Evolutionary conservation across 2,329 filamentous ascomycete species (phyloP).

Genomic region (Calycina herbarum): DNA sequence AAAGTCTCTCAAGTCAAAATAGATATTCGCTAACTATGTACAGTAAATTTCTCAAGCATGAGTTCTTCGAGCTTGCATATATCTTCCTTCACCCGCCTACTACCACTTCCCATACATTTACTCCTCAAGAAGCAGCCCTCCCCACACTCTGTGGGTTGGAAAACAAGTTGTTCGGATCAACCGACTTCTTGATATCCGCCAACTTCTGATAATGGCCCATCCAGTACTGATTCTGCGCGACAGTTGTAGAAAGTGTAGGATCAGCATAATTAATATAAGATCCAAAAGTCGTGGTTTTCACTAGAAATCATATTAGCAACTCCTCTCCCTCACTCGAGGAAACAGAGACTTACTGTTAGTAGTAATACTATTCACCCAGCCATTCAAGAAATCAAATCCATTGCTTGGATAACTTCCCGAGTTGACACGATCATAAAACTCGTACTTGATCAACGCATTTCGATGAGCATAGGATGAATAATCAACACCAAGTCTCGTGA

Average conservation of each 20-base stretch:
- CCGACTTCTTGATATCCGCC: conserved; percentile 16
- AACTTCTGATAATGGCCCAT: conserved; percentile 19
- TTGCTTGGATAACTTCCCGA: conserved; percentile 19
- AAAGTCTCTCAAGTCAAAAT: too few species aligned
- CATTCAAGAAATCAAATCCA: conserved; percentile 18
- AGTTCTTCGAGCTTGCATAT: too few species aligned
- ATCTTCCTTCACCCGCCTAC: neutral
- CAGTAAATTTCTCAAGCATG: too few species aligned
- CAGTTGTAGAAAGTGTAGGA: conserved; percentile 16
- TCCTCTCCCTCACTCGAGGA: neutral
- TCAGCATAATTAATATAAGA: conserved; percentile 29
- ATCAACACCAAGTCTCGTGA: conserved; percentile 14
- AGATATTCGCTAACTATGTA: too few species aligned
- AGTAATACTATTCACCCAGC: conserved; percentile 13
- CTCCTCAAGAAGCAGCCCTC: neutral
- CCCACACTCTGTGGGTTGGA: conserved; percentile 23
- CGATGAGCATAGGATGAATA: conserved; percentile 24
- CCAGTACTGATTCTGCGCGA: conserved; percentile 24
- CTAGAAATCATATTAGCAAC: neutral
- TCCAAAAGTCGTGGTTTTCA: conserved; percentile 17
- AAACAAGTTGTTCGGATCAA: conserved; percentile 22
- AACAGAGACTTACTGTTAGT: conserved; percentile 11
- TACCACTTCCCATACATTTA: neutral
- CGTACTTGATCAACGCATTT: conserved; percentile 22
- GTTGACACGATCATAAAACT: conserved; percentile 20